Base-by-base conservation (phyloP, 352 stramenopile species). In the Pythium angustatum region DNA sequence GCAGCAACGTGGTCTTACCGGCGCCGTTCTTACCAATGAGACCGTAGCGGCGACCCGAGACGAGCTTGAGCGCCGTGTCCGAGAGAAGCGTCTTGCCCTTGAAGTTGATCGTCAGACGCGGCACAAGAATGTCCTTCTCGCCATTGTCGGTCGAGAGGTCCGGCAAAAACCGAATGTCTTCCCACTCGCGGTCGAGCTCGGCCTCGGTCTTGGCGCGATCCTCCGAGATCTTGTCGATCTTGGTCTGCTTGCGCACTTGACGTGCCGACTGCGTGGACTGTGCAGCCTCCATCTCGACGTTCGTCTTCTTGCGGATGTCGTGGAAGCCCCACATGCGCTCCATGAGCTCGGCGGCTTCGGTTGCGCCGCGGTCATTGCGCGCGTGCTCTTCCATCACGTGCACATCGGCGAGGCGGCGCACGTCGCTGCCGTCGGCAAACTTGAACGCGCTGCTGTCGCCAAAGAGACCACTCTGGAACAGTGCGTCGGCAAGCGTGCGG, bases 1-100 rank as follows among this genome's bases (percentile, higher is more conserved):
- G 90, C 27, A 99, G 72, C 30, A 99, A 73, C 24, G 97, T 99
- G 43, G 96, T 99, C 71, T 99, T 99, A 17, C 93, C 93, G 5
- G 78, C 78, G 30, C 85, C 85, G 68, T 96, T 94, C 74, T 98
- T 97, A 44, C 96, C 96, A 38, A 98, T 93, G 22, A 98, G 82
- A 62, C 95, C 94, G 69, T 98, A 97, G 8, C 88, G 82, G 12
- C 85, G 79, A 19, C 89, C 90, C 22, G 78, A 68, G 24, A 93
- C 75, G 54, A 98, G 83, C 76, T 95, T 96, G 31, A 98, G 79
- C 57, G 89, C 64, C 56, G 90, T 94, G 66, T 94, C 82, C 26
- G 77, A 81, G 33, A 98, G 76, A 57, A 97, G 72, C 66, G 87
- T 94, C 66, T 96, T 93, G 40, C 91, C 90, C 71, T 95, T 96